Evolutionary conservation across 441 rosid genomes (phyloP), one percentile per base, ranked within the genome.

Genomic region (Pelargonium cotyledonis): DNA sequence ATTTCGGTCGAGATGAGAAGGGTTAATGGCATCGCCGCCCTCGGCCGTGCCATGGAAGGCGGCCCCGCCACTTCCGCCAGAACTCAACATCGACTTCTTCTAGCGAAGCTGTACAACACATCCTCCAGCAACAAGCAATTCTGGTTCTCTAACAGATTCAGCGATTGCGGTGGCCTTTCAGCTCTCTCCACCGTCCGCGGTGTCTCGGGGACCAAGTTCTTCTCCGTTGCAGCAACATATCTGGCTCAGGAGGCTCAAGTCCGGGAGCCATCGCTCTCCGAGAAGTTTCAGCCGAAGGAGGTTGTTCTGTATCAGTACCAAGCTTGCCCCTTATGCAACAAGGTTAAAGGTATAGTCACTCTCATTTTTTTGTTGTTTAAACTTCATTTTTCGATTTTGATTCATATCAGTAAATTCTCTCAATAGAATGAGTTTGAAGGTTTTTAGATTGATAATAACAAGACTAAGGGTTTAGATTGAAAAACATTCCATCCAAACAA

Each of bases 301-400:
- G 90, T 91, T 5, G 85, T 87, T 65, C 86, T 91, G 8, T 94
- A 94, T 77, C 99, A 94, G 81, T 94, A 90, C 70, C 94, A 91
- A 76, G 97, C 99, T 65, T 94, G 96, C 77, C 96, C 97, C 73
- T 94, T 94, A 77, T 90, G 97, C 83, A 94, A 94, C 81, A 94
- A 94, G 81, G 88, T 91, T 66, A 89, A 86, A 90, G 94, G 97
- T 93, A 68, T 16, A 14, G 14, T 66, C 44, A 15, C 38, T 35
- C 38, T 35, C 38, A 4, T 5, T 35, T 61, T 29, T 46, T 7
- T 10, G 26, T 26, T 26, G 1, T 6, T 15, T 61, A 10, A 21
- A 9, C 65, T 7, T 7, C n/a, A 8, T 61, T 61, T 7, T 57
- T 47, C n/a, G 53, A 47, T 47, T 10, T 11, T 19, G 16, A 16